Evolutionary conservation across 2,329 filamentous ascomycete species (phyloP).

Genomic region (Dactylellina sp.): DNA sequence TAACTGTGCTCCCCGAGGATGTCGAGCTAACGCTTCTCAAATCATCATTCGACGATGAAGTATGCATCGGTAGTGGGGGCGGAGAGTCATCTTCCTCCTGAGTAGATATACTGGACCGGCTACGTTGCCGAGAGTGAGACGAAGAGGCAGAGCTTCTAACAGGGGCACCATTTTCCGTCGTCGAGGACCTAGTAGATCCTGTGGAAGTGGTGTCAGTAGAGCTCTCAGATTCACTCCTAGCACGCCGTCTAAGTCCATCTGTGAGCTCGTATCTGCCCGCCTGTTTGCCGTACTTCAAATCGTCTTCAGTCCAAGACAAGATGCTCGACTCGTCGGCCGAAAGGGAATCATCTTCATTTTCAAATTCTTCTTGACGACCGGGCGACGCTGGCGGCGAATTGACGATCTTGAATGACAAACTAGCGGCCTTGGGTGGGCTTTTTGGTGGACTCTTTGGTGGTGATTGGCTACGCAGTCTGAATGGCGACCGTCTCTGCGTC

Average conservation of each 20-base stretch:
- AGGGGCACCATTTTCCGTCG: conserved; percentile 27
- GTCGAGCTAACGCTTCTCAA: conserved; percentile 42
- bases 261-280: conserved; percentile 28
- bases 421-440: conserved; percentile 36
- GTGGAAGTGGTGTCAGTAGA: conserved; percentile 44
- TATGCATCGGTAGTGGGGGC: conserved; percentile 60
- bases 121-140: conserved; percentile 23
- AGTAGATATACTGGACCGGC: conserved; percentile 7
- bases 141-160: conserved; percentile 42
- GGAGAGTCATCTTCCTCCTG: conserved; percentile 57
- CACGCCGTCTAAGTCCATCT: conserved; percentile 26
- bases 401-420: conserved; percentile 45
- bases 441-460: conserved; percentile 38
- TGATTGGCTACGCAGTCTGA: conserved; percentile 42
- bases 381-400: conserved; percentile 44
- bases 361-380: conserved; percentile 2
- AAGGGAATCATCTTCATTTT: conserved; percentile 26
- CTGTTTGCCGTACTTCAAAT: conserved; percentile 38
- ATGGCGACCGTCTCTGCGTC: conserved; percentile 47
- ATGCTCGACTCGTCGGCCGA: conserved; percentile 49
- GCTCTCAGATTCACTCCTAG: conserved; percentile 52
- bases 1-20: conserved; percentile 49
- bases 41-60: conserved; percentile 45
- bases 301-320: conserved; percentile 49
- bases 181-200: conserved; percentile 36